These are phyloP conservation scores for Candida sakaeoensis DNA, from an alignment of 805 yeast genomes.

Conservation along the genomic window DNA sequence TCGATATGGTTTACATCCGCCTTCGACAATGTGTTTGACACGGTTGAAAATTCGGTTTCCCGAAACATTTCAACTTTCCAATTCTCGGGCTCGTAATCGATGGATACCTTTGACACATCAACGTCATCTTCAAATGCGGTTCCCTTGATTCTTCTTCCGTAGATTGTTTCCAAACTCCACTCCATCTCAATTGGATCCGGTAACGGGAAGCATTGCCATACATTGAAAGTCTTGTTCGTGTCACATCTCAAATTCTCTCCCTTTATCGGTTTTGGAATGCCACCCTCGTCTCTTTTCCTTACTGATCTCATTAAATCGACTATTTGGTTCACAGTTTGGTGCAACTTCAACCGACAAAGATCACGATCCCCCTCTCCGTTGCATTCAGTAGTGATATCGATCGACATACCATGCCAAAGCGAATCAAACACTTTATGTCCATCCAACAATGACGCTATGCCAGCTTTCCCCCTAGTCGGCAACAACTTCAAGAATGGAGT, in stretches of 20 bases:
- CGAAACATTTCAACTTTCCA: constrained; percentile 11
- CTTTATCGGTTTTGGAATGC: constrained; percentile 77
- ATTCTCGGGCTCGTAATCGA: constrained; percentile 4
- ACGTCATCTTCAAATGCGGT: constrained; percentile 52
- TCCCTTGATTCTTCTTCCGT: constrained; percentile 66
- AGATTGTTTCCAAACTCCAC: constrained; percentile 61
- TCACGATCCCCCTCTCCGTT: too few species aligned
- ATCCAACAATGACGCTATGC: constrained; percentile 77
- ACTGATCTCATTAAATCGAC: constrained; percentile 65
- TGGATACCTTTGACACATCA: constrained; percentile 44
- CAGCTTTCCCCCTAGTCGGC: constrained; percentile 90
- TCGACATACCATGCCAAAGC: constrained; percentile 90
- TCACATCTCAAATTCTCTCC: constrained; percentile 77
- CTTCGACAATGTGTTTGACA: constrained; percentile 9
- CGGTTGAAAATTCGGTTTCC: constrained; percentile 9
- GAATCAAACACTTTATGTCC: constrained; percentile 91
- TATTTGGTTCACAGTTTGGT: constrained; percentile 67
- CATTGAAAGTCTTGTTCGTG: constrained; percentile 49
- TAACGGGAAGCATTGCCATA: constrained; percentile 76
- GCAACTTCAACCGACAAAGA: constrained; percentile 50
- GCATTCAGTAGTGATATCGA: constrained; percentile 68
- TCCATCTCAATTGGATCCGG: constrained; percentile 44
- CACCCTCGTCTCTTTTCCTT: constrained; percentile 54
- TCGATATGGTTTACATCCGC: constrained; percentile 13
- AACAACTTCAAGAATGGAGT: constrained; percentile 88